phyloP scores from a whole-genome alignment of 1,284 basidiomycete genomes.

The Inonotus obliquus region DNA sequence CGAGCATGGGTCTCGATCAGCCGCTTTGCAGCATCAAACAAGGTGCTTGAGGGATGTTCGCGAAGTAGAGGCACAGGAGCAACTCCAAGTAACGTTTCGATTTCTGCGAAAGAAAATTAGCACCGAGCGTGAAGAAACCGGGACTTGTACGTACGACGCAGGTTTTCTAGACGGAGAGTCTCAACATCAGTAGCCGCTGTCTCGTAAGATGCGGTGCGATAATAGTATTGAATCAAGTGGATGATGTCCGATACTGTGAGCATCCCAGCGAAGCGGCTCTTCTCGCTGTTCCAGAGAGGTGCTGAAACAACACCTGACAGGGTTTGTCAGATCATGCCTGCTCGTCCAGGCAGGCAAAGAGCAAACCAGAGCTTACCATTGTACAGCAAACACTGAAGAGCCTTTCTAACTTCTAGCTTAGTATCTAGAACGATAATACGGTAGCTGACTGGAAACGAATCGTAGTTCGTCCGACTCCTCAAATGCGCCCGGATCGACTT shows the following conservation, averaged over 20 bases:
- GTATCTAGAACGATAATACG: constrained; percentile 95
- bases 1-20: constrained; percentile 96
- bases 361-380: constrained; percentile 59
- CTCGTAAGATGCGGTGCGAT: constrained; percentile 83
- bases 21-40: constrained; percentile 88
- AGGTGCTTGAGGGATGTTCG: constrained; percentile 83
- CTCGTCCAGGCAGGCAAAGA: neutral
- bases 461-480: constrained; percentile 84
- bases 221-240: constrained; percentile 96
- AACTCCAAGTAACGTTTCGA: constrained; percentile 90
- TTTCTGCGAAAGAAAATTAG: constrained; percentile 52
- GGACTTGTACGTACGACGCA: constrained; percentile 61
- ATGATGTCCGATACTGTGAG: constrained; percentile 95
- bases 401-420: constrained; percentile 90
- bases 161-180: constrained; percentile 84
- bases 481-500: constrained; percentile 79
- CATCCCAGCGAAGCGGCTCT: constrained; percentile 90
- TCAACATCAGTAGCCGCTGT: constrained; percentile 90
- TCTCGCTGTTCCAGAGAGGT: constrained; percentile 95
- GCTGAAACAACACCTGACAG: constrained; percentile 90
- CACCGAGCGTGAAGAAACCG: constrained; percentile 15
- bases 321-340: neutral
- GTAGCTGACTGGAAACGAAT: constrained; percentile 95
- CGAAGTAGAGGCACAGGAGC: constrained; percentile 88
- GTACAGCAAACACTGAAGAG: constrained; percentile 81